Evolutionary conservation across 2,329 filamentous ascomycete species (phyloP).

Genomic region (Neonectria magnoliae): DNA sequence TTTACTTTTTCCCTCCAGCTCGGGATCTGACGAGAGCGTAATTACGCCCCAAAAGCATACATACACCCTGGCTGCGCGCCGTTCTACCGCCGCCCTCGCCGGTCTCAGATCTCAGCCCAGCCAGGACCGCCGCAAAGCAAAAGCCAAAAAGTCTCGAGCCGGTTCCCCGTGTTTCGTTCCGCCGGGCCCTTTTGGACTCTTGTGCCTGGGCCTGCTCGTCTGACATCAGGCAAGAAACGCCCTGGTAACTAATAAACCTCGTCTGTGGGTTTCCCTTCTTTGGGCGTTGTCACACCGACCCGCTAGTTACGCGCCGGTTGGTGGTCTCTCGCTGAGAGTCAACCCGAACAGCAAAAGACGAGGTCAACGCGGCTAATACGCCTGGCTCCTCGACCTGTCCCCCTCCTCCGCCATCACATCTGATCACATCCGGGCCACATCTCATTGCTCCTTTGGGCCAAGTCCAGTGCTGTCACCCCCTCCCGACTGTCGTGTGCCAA

Average conservation of each 20-base stretch:
- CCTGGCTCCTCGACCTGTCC: background rate
- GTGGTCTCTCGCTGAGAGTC: background rate
- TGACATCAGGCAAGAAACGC: background rate
- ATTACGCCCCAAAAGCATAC: background rate
- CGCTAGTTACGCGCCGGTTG: background rate
- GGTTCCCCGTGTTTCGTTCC: background rate
- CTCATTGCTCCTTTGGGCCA: background rate
- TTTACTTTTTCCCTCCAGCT: background rate
- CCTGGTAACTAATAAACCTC: no score
- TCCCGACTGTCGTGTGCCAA: background rate
- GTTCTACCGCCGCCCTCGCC: constrained; percentile 28
- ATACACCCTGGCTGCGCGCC: constrained; percentile 16
- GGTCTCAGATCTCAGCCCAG: constrained; percentile 43
- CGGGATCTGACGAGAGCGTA: background rate
- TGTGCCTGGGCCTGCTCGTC: background rate
- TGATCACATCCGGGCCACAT: background rate
- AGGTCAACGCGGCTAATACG: background rate
- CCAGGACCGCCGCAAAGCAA: constrained; percentile 11
- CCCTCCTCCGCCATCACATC: background rate
- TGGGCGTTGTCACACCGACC: background rate
- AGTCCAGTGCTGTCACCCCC: background rate
- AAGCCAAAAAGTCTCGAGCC: background rate
- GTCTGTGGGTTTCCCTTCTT: background rate
- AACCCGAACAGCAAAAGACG: background rate
- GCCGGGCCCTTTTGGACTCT: background rate